Evolutionary conservation across 2,329 filamentous ascomycete species (phyloP).

Genomic region (Fusarium napiforme): DNA sequence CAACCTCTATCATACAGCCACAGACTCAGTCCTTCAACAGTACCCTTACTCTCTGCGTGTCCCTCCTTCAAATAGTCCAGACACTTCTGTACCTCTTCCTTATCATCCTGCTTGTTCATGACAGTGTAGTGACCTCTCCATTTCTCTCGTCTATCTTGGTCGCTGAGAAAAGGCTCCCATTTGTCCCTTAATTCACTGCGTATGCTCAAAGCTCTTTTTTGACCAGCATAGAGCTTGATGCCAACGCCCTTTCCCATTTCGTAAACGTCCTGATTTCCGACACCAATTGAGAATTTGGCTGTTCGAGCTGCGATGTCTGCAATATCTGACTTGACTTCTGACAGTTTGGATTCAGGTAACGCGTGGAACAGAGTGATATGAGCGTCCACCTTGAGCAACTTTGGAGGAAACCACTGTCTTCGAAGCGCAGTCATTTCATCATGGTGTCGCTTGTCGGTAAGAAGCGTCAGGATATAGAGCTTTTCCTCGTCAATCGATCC

Average conservation of each 20-base stretch:
- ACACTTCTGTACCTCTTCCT: slow-evolving; percentile 16
- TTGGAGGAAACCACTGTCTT: slow-evolving; percentile 25
- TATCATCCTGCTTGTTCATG: slow-evolving; percentile 36
- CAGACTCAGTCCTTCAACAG: slow-evolving; percentile 16
- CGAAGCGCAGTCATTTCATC: slow-evolving; percentile 19
- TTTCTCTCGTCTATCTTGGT: slow-evolving; percentile 17
- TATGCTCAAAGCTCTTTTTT: background rate
- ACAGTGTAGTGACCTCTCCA: slow-evolving; percentile 34
- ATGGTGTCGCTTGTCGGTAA: slow-evolving; percentile 21
- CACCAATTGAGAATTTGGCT: background rate
- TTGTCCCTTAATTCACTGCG: slow-evolving; percentile 15
- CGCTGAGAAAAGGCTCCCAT: slow-evolving; percentile 26
- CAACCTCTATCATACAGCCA: slow-evolving; percentile 29
- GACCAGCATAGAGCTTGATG: slow-evolving; percentile 13
- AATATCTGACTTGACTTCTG: slow-evolving; percentile 16
- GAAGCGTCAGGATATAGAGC: slow-evolving; percentile 24
- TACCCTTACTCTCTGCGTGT: slow-evolving; percentile 1
- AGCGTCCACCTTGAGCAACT: slow-evolving; percentile 25
- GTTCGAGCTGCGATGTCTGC: background rate
- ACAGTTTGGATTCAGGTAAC: slow-evolving; percentile 23
- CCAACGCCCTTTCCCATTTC: slow-evolving; percentile 30
- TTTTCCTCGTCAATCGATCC: background rate
- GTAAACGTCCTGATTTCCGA: slow-evolving; percentile 4
- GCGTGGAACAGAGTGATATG: slow-evolving; percentile 35
- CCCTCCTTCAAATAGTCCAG: background rate